Base-by-base conservation (phyloP, 1,139 yeast genomes). In the Magnusiomyces suaveolens region DNA sequence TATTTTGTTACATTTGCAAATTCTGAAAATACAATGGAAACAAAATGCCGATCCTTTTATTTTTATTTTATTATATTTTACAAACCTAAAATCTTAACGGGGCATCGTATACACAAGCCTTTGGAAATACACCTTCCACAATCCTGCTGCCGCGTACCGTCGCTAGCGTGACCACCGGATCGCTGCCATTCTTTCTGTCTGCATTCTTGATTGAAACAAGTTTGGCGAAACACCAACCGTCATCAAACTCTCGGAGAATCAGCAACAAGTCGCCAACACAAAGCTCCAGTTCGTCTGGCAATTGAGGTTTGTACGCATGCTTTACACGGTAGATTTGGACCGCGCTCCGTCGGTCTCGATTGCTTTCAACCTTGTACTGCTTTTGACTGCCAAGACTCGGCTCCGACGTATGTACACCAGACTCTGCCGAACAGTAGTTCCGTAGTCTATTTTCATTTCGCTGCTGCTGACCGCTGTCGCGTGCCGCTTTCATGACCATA, bases 41-140 rank as follows among this genome's bases (percentile, higher is more conserved):
- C n/a, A 67, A 54, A 68, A 78, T 78, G 82, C 77, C 82, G 64
- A 74, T 79, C 66, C 66, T 79, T n/a, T n/a, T n/a, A n/a, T n/a
- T n/a, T n/a, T n/a, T n/a, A n/a, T n/a, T n/a, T n/a, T n/a, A n/a
- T n/a, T n/a, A n/a, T n/a, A n/a, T n/a, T n/a, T n/a, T n/a, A 29
- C 6, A 60, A 87, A 88, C 10, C 18, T 14, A 36, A 14, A 36
- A 10, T 36, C 41, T 36, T 41, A 41, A 18, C 12, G 53, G 57
- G 25, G 43, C 41, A 16, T n/a, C 16, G 6, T 53, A 55, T 29
- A 66, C 52, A 48, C 69, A 66, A 1, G 65, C 62, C 48, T 56
- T 58, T 3, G 71, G 71, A 50, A 70, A 68, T 3, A 67, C 62
- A 2, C 71, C 71, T 44, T 60, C 62, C 32, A 56, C 53, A 38